Evolutionary conservation across 345 rosid species (phyloP), one percentile per base, ranked within the genome.

Genomic region (Camelina neglecta): DNA sequence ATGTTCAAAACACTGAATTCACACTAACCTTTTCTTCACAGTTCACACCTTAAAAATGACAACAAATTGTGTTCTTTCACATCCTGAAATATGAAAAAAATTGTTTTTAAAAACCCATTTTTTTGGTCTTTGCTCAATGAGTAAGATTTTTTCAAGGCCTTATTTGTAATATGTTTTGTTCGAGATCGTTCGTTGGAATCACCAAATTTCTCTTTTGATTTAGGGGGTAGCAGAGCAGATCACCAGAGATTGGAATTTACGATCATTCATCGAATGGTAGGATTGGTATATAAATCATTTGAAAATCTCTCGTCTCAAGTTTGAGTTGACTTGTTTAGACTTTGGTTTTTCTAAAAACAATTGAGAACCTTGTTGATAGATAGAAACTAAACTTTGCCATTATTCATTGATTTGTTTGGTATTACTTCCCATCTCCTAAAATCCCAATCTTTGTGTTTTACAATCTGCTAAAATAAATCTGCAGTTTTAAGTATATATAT

Each of bases 221-320:
- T 29, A 48, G 44, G 66, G 44, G 57, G 3, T 48, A 65, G 51
- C 67, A 63, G 65, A 38, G 51, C 67, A 63, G 65, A 38, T 63
- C 38, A 4, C 8, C 54, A 9, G 15, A 63, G 58, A 3, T 13
- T 2, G 24, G 39, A 54, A 7, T 15, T 6, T 54, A 54, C 16
- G 3, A 9, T 1, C 61, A 39, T 67, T 53, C 24, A 39, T 54
- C 11, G 10, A 23, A 1, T 23, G 11, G 11, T 54, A 53, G 2
- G 51, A 38, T 15, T 67, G 49, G 49, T 45, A 44, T 63, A 63
- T 8, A 18, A 18, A 24, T 23, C 33, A 36, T 50, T 7, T 50
- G 57, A 49, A 64, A 65, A 44, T 44, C 45, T 60, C 15, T 60
- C 8, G 10, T 60, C 16, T 60, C 48, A 60, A 23, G 33, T 18